Evolutionary conservation across 306 rosid genomes (phyloP).

Genomic region (Quercus engelmannii): DNA sequence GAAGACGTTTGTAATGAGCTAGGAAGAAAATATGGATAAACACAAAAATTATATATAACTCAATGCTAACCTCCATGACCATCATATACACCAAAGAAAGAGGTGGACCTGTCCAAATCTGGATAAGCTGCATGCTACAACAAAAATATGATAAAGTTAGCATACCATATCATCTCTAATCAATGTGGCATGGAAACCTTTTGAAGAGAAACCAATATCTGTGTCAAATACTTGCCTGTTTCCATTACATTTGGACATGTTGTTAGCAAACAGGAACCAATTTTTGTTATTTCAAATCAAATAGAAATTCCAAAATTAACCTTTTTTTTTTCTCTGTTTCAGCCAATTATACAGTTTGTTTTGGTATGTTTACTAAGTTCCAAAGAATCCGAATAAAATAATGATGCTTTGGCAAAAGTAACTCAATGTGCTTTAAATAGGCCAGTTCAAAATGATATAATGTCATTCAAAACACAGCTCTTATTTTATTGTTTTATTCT

Average conservation of each 20-base stretch:
- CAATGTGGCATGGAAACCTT: background rate
- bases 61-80: constrained; percentile 89
- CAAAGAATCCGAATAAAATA: background rate
- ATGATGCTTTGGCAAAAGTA: background rate
- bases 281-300: background rate
- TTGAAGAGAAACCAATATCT: background rate
- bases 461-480: background rate
- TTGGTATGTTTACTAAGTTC: background rate
- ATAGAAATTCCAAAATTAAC: background rate
- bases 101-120: constrained; percentile 75
- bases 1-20: background rate
- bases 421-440: background rate
- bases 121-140: constrained; percentile 89
- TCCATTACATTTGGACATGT: background rate
- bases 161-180: background rate
- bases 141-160: constrained; percentile 14
- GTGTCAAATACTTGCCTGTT: background rate
- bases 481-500: background rate
- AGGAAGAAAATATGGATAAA: constrained; percentile 11
- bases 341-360: background rate
- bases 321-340: background rate
- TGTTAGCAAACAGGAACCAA: background rate
- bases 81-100: constrained; percentile 93
- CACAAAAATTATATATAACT: background rate
- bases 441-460: too few relatives aligned